Evolutionary conservation across 106 monocot genomes (phyloP).

Genomic region (Allium fistulosum): DNA sequence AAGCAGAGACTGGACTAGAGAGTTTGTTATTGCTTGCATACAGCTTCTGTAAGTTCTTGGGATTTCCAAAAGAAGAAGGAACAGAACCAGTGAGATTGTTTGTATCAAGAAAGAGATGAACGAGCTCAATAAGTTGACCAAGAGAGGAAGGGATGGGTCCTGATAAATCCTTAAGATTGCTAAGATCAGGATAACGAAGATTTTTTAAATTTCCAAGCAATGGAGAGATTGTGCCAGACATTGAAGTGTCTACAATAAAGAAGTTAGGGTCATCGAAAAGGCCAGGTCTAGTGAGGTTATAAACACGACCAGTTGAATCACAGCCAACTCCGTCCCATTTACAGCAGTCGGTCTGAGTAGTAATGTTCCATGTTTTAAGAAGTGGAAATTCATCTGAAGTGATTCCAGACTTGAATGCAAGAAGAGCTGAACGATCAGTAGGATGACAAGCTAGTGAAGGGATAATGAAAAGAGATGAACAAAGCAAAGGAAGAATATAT

Average conservation of each 20-base stretch:
- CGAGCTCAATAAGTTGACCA: slow-evolving; percentile 25
- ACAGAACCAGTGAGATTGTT: slow-evolving; percentile 34
- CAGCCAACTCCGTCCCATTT: slow-evolving; percentile 27
- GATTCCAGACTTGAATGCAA: slow-evolving; percentile 34
- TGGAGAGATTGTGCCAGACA: slow-evolving; percentile 28
- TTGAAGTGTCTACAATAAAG: slow-evolving; percentile 21
- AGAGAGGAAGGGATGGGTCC: slow-evolving; percentile 34
- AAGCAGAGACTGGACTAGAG: slow-evolving; percentile 13
- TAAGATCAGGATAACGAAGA: slow-evolving; percentile 25
- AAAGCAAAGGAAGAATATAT: neutral
- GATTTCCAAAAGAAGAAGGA: slow-evolving; percentile 5
- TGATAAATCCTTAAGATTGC: slow-evolving; percentile 21
- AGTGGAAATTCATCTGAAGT: slow-evolving; percentile 19
- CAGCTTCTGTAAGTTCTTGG: slow-evolving; percentile 15
- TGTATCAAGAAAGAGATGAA: slow-evolving; percentile 18
- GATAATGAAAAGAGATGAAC: neutral
- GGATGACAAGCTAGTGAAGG: slow-evolving; percentile 17
- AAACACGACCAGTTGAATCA: slow-evolving; percentile 23
- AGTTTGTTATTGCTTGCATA: slow-evolving; percentile 22
- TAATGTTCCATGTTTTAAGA: slow-evolving; percentile 23
- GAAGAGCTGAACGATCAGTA: slow-evolving; percentile 16
- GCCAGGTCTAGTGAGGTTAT: slow-evolving; percentile 23
- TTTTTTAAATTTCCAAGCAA: slow-evolving; percentile 22
- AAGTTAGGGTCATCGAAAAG: neutral
- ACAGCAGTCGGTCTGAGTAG: slow-evolving; percentile 25